Evolutionary conservation across 2,329 filamentous ascomycete genomes (phyloP), one percentile per base, ranked within the genome.

Genomic region (Chaetomium globosum): DNA sequence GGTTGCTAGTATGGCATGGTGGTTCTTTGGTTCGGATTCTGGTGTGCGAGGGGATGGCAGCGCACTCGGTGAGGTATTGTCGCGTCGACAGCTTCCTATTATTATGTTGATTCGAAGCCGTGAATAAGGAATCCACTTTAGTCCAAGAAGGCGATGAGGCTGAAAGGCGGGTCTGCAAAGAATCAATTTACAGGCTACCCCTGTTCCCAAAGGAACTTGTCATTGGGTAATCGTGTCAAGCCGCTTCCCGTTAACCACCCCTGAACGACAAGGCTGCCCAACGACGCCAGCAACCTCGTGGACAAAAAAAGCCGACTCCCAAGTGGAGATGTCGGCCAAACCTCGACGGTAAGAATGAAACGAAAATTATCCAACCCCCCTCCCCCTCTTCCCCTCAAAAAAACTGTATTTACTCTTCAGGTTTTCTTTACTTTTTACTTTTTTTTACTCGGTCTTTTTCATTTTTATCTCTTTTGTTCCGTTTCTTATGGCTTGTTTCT

Each of bases 251-350:
- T 46, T 36, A 52, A 66, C 64, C 30, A 61, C 67, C 46, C 56
- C 57, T 62, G 53, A 63, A 63, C 62, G 58, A 59, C 67, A 62
- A 68, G 65, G 67, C 67, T 68, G 65, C 3, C 13, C 56, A 30
- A 3, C 19, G 26, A 26, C 26, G 26, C 26, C 26, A 26, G 26
- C 26, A 4, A 26, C 26, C 26, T 26, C 26, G 4, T 26, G 26
- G 26, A 26, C 26, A 26, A 26, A 26, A 26, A 26, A 26, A 26
- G 26, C 26, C 26, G 26, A 26, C 26, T 26, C 26, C 26, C 26
- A 26, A 26, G 26, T 26, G 26, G 26, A 26, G 26, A 26, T 26
- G 26, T 26, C 26, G 4, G 4, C 26, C 26, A 26, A 26, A 26
- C 26, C 26, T 4, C 26, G 26, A 26, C 26, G 2, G 26, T 26